Percentiles rank a stretch among this genome's conserved stretches.
Evolutionary conservation across 768 basidiomycete species (phyloP).

Genomic region (Boletus rufocinnamomeus): DNA sequence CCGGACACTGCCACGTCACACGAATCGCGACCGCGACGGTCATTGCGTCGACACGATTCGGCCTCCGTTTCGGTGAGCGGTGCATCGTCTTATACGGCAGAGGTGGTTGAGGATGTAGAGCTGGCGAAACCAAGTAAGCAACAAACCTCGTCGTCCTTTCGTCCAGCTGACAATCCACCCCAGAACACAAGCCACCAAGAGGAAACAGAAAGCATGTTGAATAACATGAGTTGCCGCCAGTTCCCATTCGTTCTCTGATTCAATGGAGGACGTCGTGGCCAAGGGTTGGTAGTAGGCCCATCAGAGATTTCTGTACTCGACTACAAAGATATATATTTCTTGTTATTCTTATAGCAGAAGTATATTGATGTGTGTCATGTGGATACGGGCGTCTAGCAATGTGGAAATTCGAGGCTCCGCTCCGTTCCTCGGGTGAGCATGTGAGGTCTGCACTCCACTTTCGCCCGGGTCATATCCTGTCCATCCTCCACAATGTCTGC

Average conservation of each 20-base stretch:
- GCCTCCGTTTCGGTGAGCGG: conserved; percentile 34
- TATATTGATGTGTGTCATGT: conserved; percentile 4
- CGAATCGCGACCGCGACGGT: conserved; percentile 34
- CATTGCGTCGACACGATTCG: conserved; percentile 31
- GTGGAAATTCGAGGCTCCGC: not conserved
- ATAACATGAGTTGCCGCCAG: conserved; percentile 10
- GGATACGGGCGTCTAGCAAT: not conserved
- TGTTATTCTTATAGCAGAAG: conserved; percentile 23
- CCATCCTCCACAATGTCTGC: conserved; percentile 9
- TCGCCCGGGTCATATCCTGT: conserved; percentile 1
- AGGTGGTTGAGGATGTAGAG: conserved; percentile 30
- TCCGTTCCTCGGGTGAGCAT: not conserved
- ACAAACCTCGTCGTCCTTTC: not conserved
- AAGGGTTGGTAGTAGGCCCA: conserved; percentile 10
- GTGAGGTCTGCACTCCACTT: not conserved
- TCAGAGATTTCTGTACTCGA: conserved; percentile 21
- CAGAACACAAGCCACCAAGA: conserved; percentile 29
- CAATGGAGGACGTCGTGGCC: not conserved
- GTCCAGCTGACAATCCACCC: not conserved
- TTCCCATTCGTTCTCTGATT: not conserved
- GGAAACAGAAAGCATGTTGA: conserved; percentile 27
- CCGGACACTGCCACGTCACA: conserved; percentile 21
- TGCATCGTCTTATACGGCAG: conserved; percentile 34
- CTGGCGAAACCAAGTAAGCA: conserved; percentile 32
- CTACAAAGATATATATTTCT: conserved; percentile 27